phyloP scores from a whole-genome alignment of 305 asterid species.

The Fraxinus ornus region DNA sequence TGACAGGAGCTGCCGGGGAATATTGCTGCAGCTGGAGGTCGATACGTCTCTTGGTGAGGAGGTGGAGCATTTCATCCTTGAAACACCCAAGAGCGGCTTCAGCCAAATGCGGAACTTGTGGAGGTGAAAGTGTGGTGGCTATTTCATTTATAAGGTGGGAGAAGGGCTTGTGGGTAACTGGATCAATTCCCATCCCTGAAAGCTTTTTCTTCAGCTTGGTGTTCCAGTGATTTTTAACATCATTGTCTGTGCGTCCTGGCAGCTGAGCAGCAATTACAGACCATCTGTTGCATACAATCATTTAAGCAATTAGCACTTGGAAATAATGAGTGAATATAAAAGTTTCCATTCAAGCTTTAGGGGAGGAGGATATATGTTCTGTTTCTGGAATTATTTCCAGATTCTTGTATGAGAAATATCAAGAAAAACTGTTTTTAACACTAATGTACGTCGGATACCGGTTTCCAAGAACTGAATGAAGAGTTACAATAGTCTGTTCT shows the following conservation, averaged over 20 bases:
- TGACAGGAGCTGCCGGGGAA: conserved; percentile 18
- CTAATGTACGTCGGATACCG: conserved; percentile 37
- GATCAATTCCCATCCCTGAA: conserved; percentile 78
- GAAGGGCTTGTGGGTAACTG: conserved; percentile 93
- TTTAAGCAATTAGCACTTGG: background rate
- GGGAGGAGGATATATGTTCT: background rate
- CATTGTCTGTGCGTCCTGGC: conserved; percentile 95
- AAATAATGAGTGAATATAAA: background rate
- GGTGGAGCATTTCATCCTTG: conserved; percentile 98
- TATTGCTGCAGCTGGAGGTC: conserved; percentile 69
- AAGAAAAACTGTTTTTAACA: background rate
- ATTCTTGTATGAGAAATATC: background rate
- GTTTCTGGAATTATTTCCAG: background rate
- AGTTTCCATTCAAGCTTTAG: background rate
- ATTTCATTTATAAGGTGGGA: conserved; percentile 93
- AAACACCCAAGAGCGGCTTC: conserved; percentile 97
- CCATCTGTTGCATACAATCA: conserved; percentile 54
- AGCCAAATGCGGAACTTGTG: conserved; percentile 87
- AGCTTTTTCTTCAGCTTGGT: conserved; percentile 85
- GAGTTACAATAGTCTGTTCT: conserved; percentile 77
- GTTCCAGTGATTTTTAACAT: conserved; percentile 97
- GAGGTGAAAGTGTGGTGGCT: conserved; percentile 83
- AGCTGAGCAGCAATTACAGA: conserved; percentile 95
- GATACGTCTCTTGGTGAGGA: conserved; percentile 78
- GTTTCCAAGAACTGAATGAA: conserved; percentile 86